Base-by-base conservation (phyloP, 2,329 filamentous ascomycete species). In the Volutella citrinella region DNA sequence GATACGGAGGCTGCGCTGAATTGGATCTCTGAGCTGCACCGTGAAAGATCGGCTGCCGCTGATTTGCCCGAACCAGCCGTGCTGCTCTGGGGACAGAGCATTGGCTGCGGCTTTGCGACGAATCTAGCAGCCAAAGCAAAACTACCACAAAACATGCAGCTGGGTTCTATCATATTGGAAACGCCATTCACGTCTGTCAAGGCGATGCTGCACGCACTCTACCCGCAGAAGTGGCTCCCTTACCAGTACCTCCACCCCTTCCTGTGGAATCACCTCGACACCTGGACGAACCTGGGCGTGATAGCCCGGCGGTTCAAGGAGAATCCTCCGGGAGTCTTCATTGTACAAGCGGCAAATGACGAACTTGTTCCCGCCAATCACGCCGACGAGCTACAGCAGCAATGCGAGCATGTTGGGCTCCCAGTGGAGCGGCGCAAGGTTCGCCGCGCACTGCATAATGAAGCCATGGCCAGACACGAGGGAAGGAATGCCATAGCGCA, bases 171-270 rank as follows among this genome's bases (percentile, higher is more conserved):
- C 31, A 67, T 91, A 10, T 68, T 91, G 3, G 86, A 91, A 54
- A 89, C 86, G 0, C 85, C 86, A 0, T 89, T 89, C 43, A 74
- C 81, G 1, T 85, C 78, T 26, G 74, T 87, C 35, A 70, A 74
- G 38, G 75, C 74, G 13, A 88, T 91, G 83, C 66, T 91, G 6
- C 64, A 75, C 25, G 78, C 76, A 2, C 59, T 91, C 4, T 91
- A 90, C 52, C 85, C 85, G 2, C 83, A 89, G 48, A 84, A 76
- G 48, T 90, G 85, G 84, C 65, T 90, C 7, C 86, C 86, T 0
- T 91, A 91, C 55, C 74, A 76, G 28, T 80, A 90, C 54, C 68
- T 91, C 1, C 78, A 79, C 69, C 82, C 82, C 0, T 89, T 90
- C 52, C 66, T 90, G 10, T 71, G 83, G 46, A 89, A 74, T 40